Percentiles rank a stretch among this genome's conserved stretches.
Evolutionary conservation across 2,329 filamentous ascomycete species (phyloP).

Genomic region (Colletotrichum sp.): DNA sequence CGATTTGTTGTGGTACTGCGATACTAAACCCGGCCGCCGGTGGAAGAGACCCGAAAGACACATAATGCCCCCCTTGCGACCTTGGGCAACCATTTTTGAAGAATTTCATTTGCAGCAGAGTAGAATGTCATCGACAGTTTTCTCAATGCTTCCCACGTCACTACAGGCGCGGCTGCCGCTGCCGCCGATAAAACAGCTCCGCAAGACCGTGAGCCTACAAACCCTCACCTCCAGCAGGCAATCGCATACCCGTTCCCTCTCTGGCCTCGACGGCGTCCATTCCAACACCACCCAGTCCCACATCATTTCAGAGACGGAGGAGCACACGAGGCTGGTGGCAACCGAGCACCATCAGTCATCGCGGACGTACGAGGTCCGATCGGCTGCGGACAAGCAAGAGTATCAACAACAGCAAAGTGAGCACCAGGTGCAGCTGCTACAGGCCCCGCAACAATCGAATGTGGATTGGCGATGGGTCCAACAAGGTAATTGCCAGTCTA

Average conservation of each 20-base stretch:
- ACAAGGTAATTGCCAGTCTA: constrained; percentile 29
- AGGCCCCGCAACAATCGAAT: neutral
- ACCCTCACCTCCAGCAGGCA: constrained; percentile 17
- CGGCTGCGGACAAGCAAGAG: neutral
- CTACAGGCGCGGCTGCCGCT: constrained; percentile 56
- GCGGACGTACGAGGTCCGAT: neutral
- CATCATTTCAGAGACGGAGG: constrained; percentile 16
- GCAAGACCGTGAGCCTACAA: constrained; percentile 40
- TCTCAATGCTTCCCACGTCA: constrained; percentile 57
- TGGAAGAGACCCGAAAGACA: constrained; percentile 5
- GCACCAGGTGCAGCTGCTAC: neutral
- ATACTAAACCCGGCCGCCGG: neutral
- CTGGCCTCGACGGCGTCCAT: constrained; percentile 11
- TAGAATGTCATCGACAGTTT: constrained; percentile 51
- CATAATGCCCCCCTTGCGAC: constrained; percentile 19
- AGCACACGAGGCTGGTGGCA: constrained; percentile 15
- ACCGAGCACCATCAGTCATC: constrained; percentile 15
- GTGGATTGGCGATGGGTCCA: constrained; percentile 37
- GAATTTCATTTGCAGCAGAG: constrained; percentile 35
- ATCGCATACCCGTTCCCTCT: constrained; percentile 12
- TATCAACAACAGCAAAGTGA: neutral
- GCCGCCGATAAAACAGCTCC: constrained; percentile 50
- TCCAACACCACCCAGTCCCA: neutral
- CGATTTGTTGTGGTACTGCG: constrained; percentile 6
- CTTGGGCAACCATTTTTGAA: constrained; percentile 26